phyloP scores from a whole-genome alignment of 2,329 filamentous ascomycete species.

The Xylariomycetidae sp. region DNA sequence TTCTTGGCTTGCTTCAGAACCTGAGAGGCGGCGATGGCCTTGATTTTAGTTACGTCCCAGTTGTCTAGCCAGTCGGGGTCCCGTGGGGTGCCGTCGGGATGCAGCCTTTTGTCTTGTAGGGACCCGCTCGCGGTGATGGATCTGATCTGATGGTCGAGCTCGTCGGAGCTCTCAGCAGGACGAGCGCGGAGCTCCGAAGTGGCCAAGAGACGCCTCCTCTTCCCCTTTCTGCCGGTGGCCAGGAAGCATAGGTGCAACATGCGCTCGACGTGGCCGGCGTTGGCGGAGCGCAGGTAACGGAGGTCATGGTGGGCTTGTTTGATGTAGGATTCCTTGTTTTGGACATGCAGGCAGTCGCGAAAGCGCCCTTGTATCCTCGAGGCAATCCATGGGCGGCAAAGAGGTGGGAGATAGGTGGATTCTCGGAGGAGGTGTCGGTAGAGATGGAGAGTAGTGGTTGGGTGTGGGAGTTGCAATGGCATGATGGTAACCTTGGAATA shows the following conservation, averaged over 20 bases:
- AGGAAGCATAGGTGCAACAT: slow-evolving; percentile 44
- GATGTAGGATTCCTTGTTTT: slow-evolving; percentile 24
- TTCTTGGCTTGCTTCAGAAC: slow-evolving; percentile 22
- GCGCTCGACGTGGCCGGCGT: slow-evolving; percentile 41
- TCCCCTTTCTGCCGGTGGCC: slow-evolving; percentile 50
- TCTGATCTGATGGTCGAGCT: slow-evolving; percentile 29
- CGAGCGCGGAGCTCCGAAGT: slow-evolving; percentile 34
- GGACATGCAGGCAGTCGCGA: slow-evolving; percentile 30
- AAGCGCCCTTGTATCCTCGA: slow-evolving; percentile 43
- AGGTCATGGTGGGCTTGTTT: slow-evolving; percentile 38
- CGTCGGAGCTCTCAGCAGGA: slow-evolving; percentile 35
- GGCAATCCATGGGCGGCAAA: slow-evolving; percentile 41
- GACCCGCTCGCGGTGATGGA: background rate
- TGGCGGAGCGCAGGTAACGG: slow-evolving; percentile 47
- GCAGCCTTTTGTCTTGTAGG: no score
- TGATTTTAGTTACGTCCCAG: slow-evolving; percentile 45
- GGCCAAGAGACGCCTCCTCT: slow-evolving; percentile 42
- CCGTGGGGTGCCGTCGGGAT: slow-evolving; percentile 1
- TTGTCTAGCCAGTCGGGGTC: slow-evolving; percentile 39
- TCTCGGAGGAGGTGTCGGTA: slow-evolving; percentile 59
- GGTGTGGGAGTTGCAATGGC: slow-evolving; percentile 31
- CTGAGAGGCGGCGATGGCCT: slow-evolving; percentile 38
- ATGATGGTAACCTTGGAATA: no score
- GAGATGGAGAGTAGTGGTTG: slow-evolving; percentile 35
- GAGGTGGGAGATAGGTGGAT: slow-evolving; percentile 52